Evolutionary conservation across 148 eudicot species (phyloP).

Genomic region (Nyssa sinensis): DNA sequence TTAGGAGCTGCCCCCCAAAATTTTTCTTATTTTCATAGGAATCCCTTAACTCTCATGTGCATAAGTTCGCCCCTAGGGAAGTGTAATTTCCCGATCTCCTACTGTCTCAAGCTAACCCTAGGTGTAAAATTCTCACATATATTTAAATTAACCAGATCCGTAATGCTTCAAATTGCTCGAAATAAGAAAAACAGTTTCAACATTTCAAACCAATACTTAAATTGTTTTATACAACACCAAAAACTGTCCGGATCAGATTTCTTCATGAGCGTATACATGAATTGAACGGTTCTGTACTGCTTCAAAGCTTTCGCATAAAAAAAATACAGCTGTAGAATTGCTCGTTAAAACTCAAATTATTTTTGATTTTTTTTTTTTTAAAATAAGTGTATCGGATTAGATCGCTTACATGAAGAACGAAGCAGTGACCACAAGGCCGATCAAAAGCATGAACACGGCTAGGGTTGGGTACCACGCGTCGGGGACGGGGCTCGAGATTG

Average conservation of each 20-base stretch:
- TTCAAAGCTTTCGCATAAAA: no score
- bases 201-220: no score
- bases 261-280: neutral
- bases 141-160: neutral
- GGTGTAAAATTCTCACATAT: neutral
- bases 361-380: no score
- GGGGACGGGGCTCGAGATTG: slow-evolving; percentile 79
- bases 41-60: no score
- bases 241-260: neutral
- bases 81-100: no score
- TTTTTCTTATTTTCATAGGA: no score
- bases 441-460: slow-evolving; percentile 62
- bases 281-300: neutral
- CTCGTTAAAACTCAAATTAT: no score
- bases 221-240: neutral
- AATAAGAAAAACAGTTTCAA: no score
- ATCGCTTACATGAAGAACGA: slow-evolving; percentile 81
- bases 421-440: slow-evolving; percentile 76
- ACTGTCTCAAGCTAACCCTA: no score
- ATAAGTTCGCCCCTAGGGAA: no score
- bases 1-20: no score
- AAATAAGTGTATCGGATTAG: slow-evolving; percentile 6
- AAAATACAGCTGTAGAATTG: no score
- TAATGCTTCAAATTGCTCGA: neutral
- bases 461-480: slow-evolving; percentile 70